Percentiles rank a stretch among this genome's conserved stretches.
phyloP scores from a whole-genome alignment of 257 asterid species.

The Nicotiana attenuata region DNA sequence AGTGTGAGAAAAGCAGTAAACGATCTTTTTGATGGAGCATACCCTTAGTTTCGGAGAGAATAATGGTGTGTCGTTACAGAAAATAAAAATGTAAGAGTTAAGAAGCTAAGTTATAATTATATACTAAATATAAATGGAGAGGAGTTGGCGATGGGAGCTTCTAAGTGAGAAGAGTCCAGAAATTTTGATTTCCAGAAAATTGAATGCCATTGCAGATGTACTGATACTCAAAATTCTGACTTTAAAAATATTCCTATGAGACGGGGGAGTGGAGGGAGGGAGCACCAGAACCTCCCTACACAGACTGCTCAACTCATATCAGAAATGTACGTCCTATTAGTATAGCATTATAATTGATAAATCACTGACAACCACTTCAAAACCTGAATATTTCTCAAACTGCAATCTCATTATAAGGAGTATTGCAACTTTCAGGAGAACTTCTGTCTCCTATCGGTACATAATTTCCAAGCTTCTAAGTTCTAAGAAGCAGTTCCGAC shows the following conservation, averaged over 20 bases:
- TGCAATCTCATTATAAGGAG: not conserved
- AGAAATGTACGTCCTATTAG: not conserved
- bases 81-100: too few species aligned
- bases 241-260: not conserved
- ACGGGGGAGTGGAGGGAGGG: not conserved
- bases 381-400: not conserved
- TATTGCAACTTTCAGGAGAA: not conserved
- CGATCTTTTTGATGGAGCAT: too few species aligned
- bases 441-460: not conserved
- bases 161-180: too few species aligned
- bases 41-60: too few species aligned
- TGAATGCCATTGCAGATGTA: too few species aligned
- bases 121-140: too few species aligned
- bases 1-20: too few species aligned
- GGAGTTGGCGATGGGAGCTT: too few species aligned
- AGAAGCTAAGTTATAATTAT: too few species aligned
- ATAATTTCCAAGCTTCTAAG: not conserved
- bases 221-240: not conserved
- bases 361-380: not conserved
- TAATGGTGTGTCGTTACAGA: too few species aligned
- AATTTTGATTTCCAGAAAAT: too few species aligned
- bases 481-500: not conserved
- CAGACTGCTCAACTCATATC: not conserved
- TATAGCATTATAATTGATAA: not conserved
- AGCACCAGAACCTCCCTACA: not conserved